A percentile compares a stretch with the other conserved stretches of the same genome.
Evolutionary conservation across 352 stramenopile species (phyloP).

Genomic region (Globisporangium lucens): DNA sequence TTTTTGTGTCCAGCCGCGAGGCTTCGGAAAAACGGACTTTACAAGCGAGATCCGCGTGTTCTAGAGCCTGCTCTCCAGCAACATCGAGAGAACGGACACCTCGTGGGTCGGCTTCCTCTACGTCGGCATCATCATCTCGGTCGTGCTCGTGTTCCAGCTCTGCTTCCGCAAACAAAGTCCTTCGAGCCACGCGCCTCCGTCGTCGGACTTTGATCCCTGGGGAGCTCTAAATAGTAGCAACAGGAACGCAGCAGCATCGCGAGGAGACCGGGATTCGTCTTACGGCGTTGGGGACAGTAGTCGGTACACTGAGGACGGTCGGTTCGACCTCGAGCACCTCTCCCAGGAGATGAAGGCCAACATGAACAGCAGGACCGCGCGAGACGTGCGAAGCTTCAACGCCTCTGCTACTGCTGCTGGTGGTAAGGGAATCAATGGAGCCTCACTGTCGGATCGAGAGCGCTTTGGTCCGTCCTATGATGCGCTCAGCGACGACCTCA

Average conservation of each 20-base stretch:
- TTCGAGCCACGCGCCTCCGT: no score
- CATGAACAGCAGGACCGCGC: conserved; percentile 5
- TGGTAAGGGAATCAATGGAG: background rate
- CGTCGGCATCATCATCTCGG: conserved; percentile 14
- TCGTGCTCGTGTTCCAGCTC: conserved; percentile 30
- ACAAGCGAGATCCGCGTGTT: conserved; percentile 20
- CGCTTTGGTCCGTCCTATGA: conserved; percentile 22
- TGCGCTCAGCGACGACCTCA: conserved; percentile 32
- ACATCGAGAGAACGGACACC: conserved; percentile 18
- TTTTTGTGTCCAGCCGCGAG: background rate
- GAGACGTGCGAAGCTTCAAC: background rate
- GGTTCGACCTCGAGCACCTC: conserved; percentile 18
- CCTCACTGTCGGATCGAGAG: conserved; percentile 14
- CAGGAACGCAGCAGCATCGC: background rate
- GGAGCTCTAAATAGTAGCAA: background rate
- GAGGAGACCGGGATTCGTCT: no score
- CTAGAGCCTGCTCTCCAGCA: conserved; percentile 30
- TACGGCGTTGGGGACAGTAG: background rate
- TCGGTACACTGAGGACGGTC: background rate
- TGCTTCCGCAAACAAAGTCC: conserved; percentile 21
- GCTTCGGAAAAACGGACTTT: background rate
- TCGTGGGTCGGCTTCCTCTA: conserved; percentile 29
- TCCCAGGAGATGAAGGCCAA: conserved; percentile 14
- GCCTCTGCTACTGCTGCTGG: background rate
- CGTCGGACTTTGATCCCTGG: conserved; percentile 1